Conservation (phyloP, 305 asterid species). For the Euphrasia arctica region DNA sequence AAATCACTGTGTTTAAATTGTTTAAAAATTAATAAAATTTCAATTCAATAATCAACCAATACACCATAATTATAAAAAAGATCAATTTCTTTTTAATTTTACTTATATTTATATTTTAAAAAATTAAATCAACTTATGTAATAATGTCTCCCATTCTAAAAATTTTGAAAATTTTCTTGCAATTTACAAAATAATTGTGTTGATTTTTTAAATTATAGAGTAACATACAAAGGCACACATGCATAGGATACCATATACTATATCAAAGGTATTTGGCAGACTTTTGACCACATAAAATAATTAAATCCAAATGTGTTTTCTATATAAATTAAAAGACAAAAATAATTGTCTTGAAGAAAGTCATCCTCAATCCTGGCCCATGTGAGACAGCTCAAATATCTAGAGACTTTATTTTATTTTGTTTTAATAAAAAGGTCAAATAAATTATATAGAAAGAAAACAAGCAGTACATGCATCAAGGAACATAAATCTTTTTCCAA, state of each 20-base stretch:
- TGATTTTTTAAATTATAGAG: too few species aligned
- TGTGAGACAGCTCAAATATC: slow-evolving; percentile 39
- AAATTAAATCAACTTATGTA: too few species aligned
- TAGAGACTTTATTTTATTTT: slow-evolving; percentile 20
- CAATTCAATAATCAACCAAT: too few species aligned
- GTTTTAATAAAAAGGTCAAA: slow-evolving; percentile 29
- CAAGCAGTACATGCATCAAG: slow-evolving; percentile 17
- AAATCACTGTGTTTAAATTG: too few species aligned
- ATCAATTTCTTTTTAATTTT: too few species aligned
- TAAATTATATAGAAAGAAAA: slow-evolving; percentile 19
- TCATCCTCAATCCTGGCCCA: slow-evolving; percentile 28
- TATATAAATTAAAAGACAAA: background rate
- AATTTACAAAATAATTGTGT: too few species aligned
- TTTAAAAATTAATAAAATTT: too few species aligned
- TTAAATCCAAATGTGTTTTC: background rate
- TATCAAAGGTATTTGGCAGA: slow-evolving; percentile 13
- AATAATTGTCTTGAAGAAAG: slow-evolving; percentile 19
- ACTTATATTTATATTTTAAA: too few species aligned
- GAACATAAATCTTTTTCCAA: slow-evolving; percentile 30
- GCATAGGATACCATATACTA: slow-evolving; percentile 21
- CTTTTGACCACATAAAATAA: slow-evolving; percentile 22
- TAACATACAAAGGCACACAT: background rate
- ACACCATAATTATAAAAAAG: too few species aligned
- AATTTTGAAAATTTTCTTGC: too few species aligned
- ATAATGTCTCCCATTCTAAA: too few species aligned